phyloP scores from a whole-genome alignment of 2,329 filamentous ascomycete genomes.

The Phaeosphaeria sp. region DNA sequence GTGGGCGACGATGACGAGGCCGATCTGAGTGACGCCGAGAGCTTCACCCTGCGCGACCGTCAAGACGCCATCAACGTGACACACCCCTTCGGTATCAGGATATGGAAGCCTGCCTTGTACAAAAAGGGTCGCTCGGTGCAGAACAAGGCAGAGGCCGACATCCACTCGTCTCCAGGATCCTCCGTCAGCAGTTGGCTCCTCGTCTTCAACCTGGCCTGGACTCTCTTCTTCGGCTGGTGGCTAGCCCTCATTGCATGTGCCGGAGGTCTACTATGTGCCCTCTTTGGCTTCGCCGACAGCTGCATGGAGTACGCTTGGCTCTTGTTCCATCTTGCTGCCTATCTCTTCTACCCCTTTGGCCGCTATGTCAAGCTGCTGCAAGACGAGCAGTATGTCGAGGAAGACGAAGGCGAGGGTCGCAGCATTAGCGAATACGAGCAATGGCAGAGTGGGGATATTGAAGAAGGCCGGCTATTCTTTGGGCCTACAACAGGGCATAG shows the following conservation, averaged over 20 bases:
- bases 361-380: conserved; percentile 93
- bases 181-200: conserved; percentile 84
- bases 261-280: conserved; percentile 78
- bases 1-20: conserved; percentile 74
- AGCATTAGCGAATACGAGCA: conserved; percentile 99
- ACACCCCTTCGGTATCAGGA: conserved; percentile 96
- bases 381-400: conserved; percentile 91
- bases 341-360: conserved; percentile 95
- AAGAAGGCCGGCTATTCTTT: conserved; percentile 95
- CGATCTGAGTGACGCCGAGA: conserved; percentile 88
- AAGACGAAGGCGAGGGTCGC: conserved; percentile 93
- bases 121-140: conserved; percentile 97
- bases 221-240: conserved; percentile 95
- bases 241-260: conserved; percentile 76
- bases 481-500: conserved; percentile 73
- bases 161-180: conserved; percentile 91
- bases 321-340: conserved; percentile 81
- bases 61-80: conserved; percentile 99
- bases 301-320: conserved; percentile 85
- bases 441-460: conserved; percentile 97
- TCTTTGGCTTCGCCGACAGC: conserved; percentile 78
- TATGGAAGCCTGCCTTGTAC: conserved; percentile 98
- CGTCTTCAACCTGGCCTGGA: conserved; percentile 90
- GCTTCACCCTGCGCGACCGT: conserved; percentile 95
- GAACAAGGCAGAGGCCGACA: conserved; percentile 93